Conservation (phyloP, 2,329 filamentous ascomycete species). For the Huntiella abstrusa region DNA sequence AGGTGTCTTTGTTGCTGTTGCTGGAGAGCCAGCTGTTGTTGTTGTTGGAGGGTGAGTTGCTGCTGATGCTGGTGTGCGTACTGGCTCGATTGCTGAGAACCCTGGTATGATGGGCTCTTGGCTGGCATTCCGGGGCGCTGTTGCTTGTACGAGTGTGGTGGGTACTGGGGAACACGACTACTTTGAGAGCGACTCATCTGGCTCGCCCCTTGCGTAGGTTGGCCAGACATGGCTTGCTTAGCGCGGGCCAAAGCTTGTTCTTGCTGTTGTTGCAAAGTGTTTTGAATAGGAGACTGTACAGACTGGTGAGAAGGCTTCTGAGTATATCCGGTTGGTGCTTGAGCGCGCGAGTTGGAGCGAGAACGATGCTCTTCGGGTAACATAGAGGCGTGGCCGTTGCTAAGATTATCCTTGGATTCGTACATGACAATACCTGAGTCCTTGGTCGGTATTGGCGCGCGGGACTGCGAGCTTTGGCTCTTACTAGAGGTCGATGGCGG, state of each 20-base stretch:
- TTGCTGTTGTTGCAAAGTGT: conserved; percentile 58
- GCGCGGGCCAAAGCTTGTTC: conserved; percentile 66
- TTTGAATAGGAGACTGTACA: conserved; percentile 26
- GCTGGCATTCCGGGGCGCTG: not conserved
- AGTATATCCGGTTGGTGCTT: conserved; percentile 29
- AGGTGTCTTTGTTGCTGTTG: conserved; percentile 4
- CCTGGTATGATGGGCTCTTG: conserved; percentile 6
- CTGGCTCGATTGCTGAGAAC: conserved; percentile 11
- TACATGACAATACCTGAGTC: conserved; percentile 46
- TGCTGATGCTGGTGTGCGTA: conserved; percentile 10
- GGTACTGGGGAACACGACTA: conserved; percentile 15
- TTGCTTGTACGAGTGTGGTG: conserved; percentile 5
- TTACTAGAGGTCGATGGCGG: conserved; percentile 47
- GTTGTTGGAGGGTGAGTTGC: conserved; percentile 5
- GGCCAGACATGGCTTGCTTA: conserved; percentile 55
- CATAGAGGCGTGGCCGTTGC: conserved; percentile 24
- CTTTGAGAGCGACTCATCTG: conserved; percentile 39
- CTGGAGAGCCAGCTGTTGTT: conserved; percentile 13
- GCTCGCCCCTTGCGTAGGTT: conserved; percentile 55
- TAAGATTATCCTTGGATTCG: conserved; percentile 32
- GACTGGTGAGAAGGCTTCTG: conserved; percentile 12
- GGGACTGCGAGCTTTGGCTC: conserved; percentile 22
- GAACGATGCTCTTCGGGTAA: conserved; percentile 49
- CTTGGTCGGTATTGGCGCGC: conserved; percentile 33
- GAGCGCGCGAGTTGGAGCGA: conserved; percentile 46